These are phyloP conservation scores for Rugosomyces carneus DNA, from an alignment of 1,284 basidiomycete genomes.

Conservation along the genomic window DNA sequence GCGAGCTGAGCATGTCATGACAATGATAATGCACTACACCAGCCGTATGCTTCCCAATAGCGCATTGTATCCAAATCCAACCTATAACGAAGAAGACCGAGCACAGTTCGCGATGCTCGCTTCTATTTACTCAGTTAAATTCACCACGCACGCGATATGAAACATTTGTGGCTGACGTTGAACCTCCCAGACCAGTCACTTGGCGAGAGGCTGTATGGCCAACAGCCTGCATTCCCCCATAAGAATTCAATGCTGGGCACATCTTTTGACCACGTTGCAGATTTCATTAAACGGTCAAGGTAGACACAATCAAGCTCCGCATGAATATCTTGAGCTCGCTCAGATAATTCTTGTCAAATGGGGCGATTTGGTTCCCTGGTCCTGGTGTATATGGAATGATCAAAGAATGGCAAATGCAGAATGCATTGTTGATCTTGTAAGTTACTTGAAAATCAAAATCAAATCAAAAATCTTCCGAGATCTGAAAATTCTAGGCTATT, in stretches of 20 bases:
- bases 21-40: conserved; percentile 8
- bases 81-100: conserved; percentile 27
- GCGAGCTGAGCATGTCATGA: conserved; percentile 12
- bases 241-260: conserved; percentile 38
- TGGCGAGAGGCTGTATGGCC: not conserved
- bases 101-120: conserved; percentile 45
- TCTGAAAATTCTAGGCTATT: conserved; percentile 33
- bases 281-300: conserved; percentile 27
- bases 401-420: conserved; percentile 42
- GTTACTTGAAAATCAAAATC: conserved; percentile 19
- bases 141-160: conserved; percentile 1
- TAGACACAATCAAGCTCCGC: conserved; percentile 8
- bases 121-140: conserved; percentile 47
- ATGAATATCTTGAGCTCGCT: conserved; percentile 33
- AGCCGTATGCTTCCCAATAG: conserved; percentile 11
- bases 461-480: not conserved
- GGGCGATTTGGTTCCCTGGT: conserved; percentile 51
- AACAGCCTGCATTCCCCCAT: conserved; percentile 19
- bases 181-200: conserved; percentile 10
- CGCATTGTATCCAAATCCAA: not conserved
- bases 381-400: conserved; percentile 60
- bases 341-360: conserved; percentile 46
- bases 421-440: conserved; percentile 43
- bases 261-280: conserved; percentile 32
- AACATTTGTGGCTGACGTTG: not conserved